Evolutionary conservation across 2,329 filamentous ascomycete species (phyloP).

Genomic region (Fonsecaea multimorphosa): DNA sequence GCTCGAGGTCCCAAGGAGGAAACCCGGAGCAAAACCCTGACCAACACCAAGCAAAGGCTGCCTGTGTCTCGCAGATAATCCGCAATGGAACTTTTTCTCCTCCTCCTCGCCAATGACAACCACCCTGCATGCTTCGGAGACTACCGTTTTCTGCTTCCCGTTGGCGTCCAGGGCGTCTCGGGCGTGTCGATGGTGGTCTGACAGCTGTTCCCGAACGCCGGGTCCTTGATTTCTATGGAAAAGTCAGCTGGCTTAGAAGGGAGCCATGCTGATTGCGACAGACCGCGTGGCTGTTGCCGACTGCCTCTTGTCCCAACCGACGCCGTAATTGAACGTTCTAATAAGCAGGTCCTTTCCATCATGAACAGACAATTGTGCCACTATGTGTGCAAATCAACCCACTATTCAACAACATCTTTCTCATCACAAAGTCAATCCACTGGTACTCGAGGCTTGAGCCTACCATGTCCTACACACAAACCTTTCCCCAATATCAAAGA

Average conservation of each 20-base stretch:
- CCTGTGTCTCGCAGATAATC: background rate
- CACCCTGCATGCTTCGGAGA: background rate
- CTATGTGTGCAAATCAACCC: slow-evolving; percentile 21
- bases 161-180: background rate
- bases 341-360: slow-evolving; percentile 14
- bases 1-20: background rate
- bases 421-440: slow-evolving; percentile 25
- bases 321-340: background rate
- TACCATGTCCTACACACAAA: slow-evolving; percentile 31
- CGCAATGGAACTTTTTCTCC: background rate
- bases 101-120: background rate
- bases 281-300: slow-evolving; percentile 1
- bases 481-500: slow-evolving; percentile 27
- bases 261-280: background rate
- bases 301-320: background rate
- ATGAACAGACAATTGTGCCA: slow-evolving; percentile 25
- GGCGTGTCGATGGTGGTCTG: background rate
- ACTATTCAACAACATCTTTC: slow-evolving; percentile 22
- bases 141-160: background rate
- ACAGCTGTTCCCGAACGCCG: background rate
- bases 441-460: slow-evolving; percentile 4
- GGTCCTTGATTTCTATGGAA: background rate
- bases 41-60: background rate
- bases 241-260: background rate
- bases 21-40: background rate